A percentile compares a stretch with the other conserved stretches of the same genome.
Evolutionary conservation across 495 filamentous ascomycete genomes (phyloP).

Genomic region (Neurospora sp.): DNA sequence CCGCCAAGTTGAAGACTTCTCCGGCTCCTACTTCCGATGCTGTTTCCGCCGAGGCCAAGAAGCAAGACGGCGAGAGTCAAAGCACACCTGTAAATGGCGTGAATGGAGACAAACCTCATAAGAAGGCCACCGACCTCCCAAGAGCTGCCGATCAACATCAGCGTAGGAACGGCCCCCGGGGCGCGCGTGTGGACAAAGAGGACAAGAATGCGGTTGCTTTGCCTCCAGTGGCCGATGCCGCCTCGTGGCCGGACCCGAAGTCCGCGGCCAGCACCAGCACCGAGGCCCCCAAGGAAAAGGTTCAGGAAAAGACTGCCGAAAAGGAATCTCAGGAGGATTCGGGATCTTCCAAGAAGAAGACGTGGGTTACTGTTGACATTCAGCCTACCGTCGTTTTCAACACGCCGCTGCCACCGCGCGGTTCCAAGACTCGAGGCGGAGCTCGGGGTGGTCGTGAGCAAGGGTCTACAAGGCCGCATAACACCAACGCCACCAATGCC

Average conservation of each 20-base stretch:
- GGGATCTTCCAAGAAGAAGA: constrained; percentile 51
- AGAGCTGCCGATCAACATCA: constrained; percentile 29
- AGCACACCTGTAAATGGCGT: constrained; percentile 7
- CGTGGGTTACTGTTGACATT: constrained; percentile 63
- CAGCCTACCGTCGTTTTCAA: constrained; percentile 73
- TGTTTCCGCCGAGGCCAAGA: constrained; percentile 10
- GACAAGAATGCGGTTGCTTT: constrained; percentile 29
- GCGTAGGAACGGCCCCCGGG: constrained; percentile 36
- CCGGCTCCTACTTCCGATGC: constrained; percentile 14
- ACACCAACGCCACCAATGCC: constrained; percentile 2
- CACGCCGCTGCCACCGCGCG: constrained; percentile 58
- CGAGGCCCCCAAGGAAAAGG: constrained; percentile 35
- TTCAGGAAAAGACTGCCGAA: constrained; percentile 47
- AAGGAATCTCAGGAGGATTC: constrained; percentile 58
- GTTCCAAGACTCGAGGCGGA: constrained; percentile 50
- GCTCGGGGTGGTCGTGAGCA: constrained; percentile 44
- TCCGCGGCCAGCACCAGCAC: constrained; percentile 64
- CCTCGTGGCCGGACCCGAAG: constrained; percentile 85
- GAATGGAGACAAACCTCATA: constrained; percentile 36
- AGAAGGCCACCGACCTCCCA: constrained; percentile 43
- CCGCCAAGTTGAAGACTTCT: constrained; percentile 49
- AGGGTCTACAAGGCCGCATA: constrained; percentile 13
- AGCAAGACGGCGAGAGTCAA: constrained; percentile 12
- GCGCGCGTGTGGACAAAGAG: constrained; percentile 42
- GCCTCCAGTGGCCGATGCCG: constrained; percentile 55